Evolutionary conservation across 2,329 filamentous ascomycete genomes (phyloP).

Genomic region (Xylaria sp.): DNA sequence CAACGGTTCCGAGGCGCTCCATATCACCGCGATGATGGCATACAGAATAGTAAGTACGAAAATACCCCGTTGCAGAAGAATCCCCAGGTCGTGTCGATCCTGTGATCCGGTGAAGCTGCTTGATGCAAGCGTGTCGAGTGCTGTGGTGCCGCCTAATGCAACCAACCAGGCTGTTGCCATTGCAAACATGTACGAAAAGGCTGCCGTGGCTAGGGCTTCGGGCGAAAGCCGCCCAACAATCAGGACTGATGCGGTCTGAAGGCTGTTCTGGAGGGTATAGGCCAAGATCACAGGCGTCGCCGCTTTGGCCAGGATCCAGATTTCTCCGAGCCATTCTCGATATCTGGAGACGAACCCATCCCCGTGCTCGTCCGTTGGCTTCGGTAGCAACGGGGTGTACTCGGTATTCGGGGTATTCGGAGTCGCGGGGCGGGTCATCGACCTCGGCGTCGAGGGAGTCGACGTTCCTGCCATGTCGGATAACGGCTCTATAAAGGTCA

Average conservation of each 20-base stretch:
- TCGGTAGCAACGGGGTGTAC: constrained; percentile 41
- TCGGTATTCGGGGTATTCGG: constrained; percentile 36
- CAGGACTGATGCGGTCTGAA: constrained; percentile 84
- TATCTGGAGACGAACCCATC: constrained; percentile 19
- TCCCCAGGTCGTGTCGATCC: constrained; percentile 80
- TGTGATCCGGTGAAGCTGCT: constrained; percentile 83
- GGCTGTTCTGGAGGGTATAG: constrained; percentile 85
- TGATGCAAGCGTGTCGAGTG: constrained; percentile 85
- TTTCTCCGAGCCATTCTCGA: constrained; percentile 63
- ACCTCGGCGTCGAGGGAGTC: constrained; percentile 29
- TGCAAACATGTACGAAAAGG: constrained; percentile 94
- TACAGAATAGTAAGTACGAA: constrained; percentile 79
- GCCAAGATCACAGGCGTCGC: constrained; percentile 83
- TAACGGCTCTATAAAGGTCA: background rate
- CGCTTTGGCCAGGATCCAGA: constrained; percentile 73
- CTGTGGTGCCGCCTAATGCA: constrained; percentile 84
- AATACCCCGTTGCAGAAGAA: constrained; percentile 80
- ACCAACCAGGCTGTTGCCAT: constrained; percentile 91
- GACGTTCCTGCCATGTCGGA: constrained; percentile 35
- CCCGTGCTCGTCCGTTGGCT: constrained; percentile 18
- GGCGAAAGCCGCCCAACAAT: constrained; percentile 83
- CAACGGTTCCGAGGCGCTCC: constrained; percentile 78
- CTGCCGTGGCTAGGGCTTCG: constrained; percentile 81
- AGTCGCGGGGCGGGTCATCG: constrained; percentile 23
- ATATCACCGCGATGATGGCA: constrained; percentile 75